phyloP scores from a whole-genome alignment of 179 eudicot genomes.

The Camellia oleifera region DNA sequence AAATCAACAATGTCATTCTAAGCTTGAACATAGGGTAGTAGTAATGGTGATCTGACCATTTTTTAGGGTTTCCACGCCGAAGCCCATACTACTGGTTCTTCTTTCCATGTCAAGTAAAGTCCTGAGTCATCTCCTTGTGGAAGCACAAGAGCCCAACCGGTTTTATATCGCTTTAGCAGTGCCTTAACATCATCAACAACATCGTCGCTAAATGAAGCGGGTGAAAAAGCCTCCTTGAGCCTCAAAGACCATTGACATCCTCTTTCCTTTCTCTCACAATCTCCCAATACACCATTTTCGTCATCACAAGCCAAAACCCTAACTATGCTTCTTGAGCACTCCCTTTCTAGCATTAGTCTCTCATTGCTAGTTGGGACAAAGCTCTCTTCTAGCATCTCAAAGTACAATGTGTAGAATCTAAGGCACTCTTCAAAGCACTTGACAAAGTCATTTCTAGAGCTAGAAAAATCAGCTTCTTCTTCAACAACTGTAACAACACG shows the following conservation, averaged over 20 bases:
- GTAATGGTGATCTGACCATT: not conserved
- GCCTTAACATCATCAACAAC: slow-evolving; percentile 46
- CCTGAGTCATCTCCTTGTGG: slow-evolving; percentile 28
- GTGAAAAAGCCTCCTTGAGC: slow-evolving; percentile 30
- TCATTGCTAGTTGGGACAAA: slow-evolving; percentile 45
- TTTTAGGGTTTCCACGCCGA: slow-evolving; percentile 49
- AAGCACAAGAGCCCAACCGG: slow-evolving; percentile 40
- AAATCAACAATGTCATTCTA: not conserved
- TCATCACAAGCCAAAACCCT: slow-evolving; percentile 45
- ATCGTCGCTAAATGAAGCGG: slow-evolving; percentile 36
- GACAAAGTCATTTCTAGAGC: slow-evolving; percentile 33
- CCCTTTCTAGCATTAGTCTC: slow-evolving; percentile 46
- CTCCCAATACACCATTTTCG: slow-evolving; percentile 18
- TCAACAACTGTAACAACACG: slow-evolving; percentile 47
- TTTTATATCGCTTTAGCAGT: slow-evolving; percentile 37
- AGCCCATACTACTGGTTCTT: slow-evolving; percentile 49
- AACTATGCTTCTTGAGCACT: slow-evolving; percentile 37
- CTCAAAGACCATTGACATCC: slow-evolving; percentile 40
- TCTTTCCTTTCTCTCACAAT: slow-evolving; percentile 41
- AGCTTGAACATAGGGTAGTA: not conserved
- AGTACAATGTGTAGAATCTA: slow-evolving; percentile 40
- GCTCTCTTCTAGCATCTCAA: slow-evolving; percentile 55
- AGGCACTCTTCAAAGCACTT: slow-evolving; percentile 54
- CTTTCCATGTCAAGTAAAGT: slow-evolving; percentile 49
- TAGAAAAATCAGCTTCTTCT: slow-evolving; percentile 50